Base-by-base conservation (phyloP, 345 rosid genomes). In the Eutrema yunnanense region DNA sequence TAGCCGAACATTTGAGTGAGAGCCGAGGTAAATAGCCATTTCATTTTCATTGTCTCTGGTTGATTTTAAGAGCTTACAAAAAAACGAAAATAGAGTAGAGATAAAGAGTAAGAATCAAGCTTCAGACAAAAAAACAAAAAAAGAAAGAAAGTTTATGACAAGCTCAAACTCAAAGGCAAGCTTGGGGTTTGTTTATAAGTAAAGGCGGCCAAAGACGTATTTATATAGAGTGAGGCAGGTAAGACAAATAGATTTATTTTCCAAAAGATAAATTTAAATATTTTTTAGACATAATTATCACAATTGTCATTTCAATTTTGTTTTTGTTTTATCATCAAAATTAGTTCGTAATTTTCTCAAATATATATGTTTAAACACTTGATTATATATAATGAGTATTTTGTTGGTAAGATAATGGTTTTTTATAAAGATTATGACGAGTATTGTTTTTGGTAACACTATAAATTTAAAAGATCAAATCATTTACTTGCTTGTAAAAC, bases 1-100 rank as follows among this genome's bases (percentile, higher is more conserved):
- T 53, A 75, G 29, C 86, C 83, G 33, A 79, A 67, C 32, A 81
- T 71, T 66, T 72, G 81, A 52, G 73, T 62, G 6, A 83, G 61
- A 53, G 79, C 77, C 53, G 71, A 70, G 19, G 65, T 67, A 8
- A 79, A 55, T 34, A 82, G 32, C 73, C 71, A 72, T 67, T 79
- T 72, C 60, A 80, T 61, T 32, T 78, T 83, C 86, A 84, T 81
- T 68, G 52, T 8, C 2, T 8, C 38, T 27, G 12, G 56, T 29
- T 46, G 62, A 19, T 55, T 12, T 48, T 6, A 14, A 47, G 44
- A 30, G 41, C 27, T 62, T 22, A 12, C 44, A 37, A 26, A 5
- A 30, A 13, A 14, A 13, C 8, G 12, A 49, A 6, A 64, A 47
- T n/a, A 9, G 65, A 8, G 2, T 22, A 22, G 14, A 52, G 49